A percentile compares a stretch with the other conserved stretches of the same genome.
Conservation (phyloP, 352 stramenopile genomes). For the Phytophthora gonapodyides region DNA sequence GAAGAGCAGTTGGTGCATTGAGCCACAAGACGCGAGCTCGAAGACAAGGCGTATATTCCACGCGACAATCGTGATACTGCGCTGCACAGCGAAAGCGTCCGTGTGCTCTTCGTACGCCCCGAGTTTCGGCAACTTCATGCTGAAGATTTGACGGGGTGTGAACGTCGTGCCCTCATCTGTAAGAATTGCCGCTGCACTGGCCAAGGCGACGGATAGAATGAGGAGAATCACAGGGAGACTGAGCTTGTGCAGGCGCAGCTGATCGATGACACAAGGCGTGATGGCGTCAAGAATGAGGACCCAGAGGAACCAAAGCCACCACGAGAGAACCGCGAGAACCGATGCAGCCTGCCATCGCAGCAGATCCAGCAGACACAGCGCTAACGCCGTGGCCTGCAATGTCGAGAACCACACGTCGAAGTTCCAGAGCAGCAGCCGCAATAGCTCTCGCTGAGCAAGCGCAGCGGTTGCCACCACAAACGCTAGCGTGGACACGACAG, state of each 20-base stretch:
- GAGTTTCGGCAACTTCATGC: not conserved
- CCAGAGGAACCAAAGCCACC: conserved; percentile 50
- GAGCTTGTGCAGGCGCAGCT: not conserved
- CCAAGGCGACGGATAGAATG: conserved; percentile 4
- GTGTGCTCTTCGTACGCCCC: conserved; percentile 7
- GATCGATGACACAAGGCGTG: conserved; percentile 26
- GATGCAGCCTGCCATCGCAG: conserved; percentile 34
- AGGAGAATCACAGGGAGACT: conserved; percentile 2
- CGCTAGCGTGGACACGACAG: not conserved
- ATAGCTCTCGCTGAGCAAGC: conserved; percentile 12
- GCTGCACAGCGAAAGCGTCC: conserved; percentile 11
- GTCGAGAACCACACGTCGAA: conserved; percentile 26
- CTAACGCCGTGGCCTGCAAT: conserved; percentile 7
- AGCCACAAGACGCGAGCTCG: not conserved
- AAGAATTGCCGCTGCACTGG: conserved; percentile 1
- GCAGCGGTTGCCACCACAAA: not conserved
- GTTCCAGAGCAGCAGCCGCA: conserved; percentile 17
- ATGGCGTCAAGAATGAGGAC: conserved; percentile 45
- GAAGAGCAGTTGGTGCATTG: conserved; percentile 12
- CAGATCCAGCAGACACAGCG: conserved; percentile 34
- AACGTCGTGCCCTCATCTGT: conserved; percentile 3
- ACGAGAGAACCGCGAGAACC: conserved; percentile 38
- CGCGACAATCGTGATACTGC: conserved; percentile 14
- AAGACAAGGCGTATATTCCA: conserved; percentile 12
- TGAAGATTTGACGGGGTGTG: conserved; percentile 6